Base-by-base conservation (phyloP, 1,284 basidiomycete genomes). In the Microbotryum scabiosae region DNA sequence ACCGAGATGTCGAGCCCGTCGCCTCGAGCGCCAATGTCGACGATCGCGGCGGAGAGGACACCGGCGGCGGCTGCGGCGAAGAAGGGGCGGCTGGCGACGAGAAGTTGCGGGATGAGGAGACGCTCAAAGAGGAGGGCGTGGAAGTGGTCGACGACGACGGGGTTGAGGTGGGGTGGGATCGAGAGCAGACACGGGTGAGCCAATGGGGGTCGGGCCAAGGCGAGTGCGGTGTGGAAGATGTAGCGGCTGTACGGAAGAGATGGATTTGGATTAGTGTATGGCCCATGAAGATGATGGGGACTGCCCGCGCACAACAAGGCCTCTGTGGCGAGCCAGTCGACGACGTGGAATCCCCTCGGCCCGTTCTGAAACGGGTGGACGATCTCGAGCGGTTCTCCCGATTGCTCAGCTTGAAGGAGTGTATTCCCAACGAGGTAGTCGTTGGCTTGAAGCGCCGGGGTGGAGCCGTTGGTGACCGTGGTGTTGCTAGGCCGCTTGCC, bases 41-140 rank as follows among this genome's bases (percentile, higher is more conserved):
- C 80, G 32, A 93, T 83, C 54, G 94, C 77, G 41, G 79, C 85
- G 63, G 89, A 80, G 43, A 81, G 80, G 67, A 84, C 23, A 89
- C 85, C 75, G 87, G 96, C 59, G 91, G 79, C 63, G 89, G 86
- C 5, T 87, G 62, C 60, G 28, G 66, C 66, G 51, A 66, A 83
- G 71, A 94, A 82, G 6, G 93, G 86, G 2, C 89, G 84, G 64
- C 94, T 88, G 48, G 94, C 79, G 67, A 96, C 79, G 49, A 84
- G 83, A 66, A 97, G 84, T 30, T 85, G 87, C 5, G 94, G 88
- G 49, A 87, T 85, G 73, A 97, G 96, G 81, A 97, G 89, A n/a
- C 85, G 83, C 74, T 97, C 93, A 72, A 97, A 98, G 74, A 96
- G 91, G 60, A 92, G 80, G 72, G 89, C 90, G 67, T 86, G 87